These are phyloP conservation scores for Pythium sukuiense DNA, from an alignment of 352 stramenopile species.

Conservation along the genomic window DNA sequence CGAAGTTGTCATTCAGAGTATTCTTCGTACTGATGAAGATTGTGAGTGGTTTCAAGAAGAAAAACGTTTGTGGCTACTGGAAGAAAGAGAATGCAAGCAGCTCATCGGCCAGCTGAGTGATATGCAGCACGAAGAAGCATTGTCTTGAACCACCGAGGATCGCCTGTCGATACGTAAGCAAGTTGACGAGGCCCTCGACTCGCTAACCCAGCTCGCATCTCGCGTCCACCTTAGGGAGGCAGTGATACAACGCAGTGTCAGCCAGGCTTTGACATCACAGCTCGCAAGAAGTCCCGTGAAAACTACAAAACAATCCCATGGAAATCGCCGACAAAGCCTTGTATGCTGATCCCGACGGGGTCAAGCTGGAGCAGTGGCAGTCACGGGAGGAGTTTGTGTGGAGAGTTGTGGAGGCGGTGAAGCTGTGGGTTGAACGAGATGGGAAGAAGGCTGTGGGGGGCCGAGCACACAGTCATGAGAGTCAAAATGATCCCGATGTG, in stretches of 20 bases:
- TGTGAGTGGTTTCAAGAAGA: constrained; percentile 2
- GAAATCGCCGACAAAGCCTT: constrained; percentile 1
- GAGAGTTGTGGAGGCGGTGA: constrained; percentile 23
- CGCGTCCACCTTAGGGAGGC: constrained; percentile 13
- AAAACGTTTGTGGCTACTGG: constrained; percentile 2
- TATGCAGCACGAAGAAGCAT: neutral
- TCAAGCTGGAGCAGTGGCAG: constrained; percentile 20
- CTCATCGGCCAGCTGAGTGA: constrained; percentile 27
- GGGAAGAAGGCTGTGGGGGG: neutral
- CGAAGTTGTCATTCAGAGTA: neutral
- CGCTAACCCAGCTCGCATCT: neutral
- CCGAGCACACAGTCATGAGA: neutral
- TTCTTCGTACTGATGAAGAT: neutral
- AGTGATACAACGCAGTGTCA: constrained; percentile 1
- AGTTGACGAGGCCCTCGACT: neutral
- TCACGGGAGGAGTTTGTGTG: constrained; percentile 33
- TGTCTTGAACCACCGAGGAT: neutral
- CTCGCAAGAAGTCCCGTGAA: constrained; percentile 18
- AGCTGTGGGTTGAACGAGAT: constrained; percentile 1
- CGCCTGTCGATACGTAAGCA: constrained; percentile 11
- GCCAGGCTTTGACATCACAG: neutral
- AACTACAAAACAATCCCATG: neutral
- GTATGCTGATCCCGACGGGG: neutral
- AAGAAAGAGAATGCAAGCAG: constrained; percentile 15
- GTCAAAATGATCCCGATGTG: neutral